A percentile compares a stretch with the other conserved stretches of the same genome.
Conservation (phyloP, 2,329 filamentous ascomycete genomes). For the Cercospora sojina region DNA sequence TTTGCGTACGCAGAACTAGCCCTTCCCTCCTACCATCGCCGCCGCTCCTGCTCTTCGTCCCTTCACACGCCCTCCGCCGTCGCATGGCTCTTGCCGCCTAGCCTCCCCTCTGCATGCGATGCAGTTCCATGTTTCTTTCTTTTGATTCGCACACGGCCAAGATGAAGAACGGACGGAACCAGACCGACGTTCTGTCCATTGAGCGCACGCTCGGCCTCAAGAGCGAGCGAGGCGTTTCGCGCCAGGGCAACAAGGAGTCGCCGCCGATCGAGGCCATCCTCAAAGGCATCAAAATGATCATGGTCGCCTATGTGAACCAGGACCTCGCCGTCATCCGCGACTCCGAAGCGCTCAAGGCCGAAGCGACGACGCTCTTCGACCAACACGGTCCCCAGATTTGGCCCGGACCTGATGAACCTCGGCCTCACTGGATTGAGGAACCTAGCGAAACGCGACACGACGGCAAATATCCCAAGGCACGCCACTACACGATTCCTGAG, state of each 20-base stretch:
- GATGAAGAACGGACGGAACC: conserved; percentile 21
- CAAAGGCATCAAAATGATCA: conserved; percentile 20
- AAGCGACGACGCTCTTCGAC: conserved; percentile 15
- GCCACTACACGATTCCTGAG: conserved; percentile 13
- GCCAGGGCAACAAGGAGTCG: conserved; percentile 22
- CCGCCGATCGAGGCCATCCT: conserved; percentile 19
- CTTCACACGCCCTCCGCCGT: neutral
- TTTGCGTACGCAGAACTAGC: neutral
- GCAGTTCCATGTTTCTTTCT: conserved; percentile 8
- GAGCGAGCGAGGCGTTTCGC: conserved; percentile 21
- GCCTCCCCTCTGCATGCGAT: neutral
- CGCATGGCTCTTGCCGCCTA: conserved; percentile 3
- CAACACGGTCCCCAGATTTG: conserved; percentile 20
- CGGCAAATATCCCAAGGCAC: conserved; percentile 16
- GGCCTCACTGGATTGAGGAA: conserved; percentile 19
- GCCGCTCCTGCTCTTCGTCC: neutral
- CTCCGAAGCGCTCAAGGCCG: conserved; percentile 19
- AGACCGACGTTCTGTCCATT: conserved; percentile 20
- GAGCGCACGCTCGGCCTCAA: conserved; percentile 22
- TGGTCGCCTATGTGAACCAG: conserved; percentile 18
- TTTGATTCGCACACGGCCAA: conserved; percentile 10
- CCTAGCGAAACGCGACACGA: conserved; percentile 16
- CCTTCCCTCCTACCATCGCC: neutral
- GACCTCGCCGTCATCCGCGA: conserved; percentile 17
- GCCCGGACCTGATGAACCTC: conserved; percentile 17